Base-by-base conservation (phyloP, 495 filamentous ascomycete species). In the Sabuloglossum arenarium region DNA sequence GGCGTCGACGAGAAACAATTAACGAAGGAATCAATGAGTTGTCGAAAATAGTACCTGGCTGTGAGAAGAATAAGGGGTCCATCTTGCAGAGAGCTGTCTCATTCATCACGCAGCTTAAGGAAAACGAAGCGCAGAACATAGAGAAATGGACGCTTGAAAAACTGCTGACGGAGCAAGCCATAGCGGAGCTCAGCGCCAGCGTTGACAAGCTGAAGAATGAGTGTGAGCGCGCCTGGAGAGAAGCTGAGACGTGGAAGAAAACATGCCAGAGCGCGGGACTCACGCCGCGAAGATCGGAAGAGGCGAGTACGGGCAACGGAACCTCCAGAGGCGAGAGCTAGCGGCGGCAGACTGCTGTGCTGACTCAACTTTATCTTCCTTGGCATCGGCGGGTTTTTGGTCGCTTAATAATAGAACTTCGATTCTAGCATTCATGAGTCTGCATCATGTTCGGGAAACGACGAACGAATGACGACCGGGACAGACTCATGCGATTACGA, bases 21-120 rank as follows among this genome's bases (percentile, higher is more conserved):
- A 98, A 98, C 65, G 91, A 98, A 69, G 91, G 91, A 52, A 98
- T 98, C 64, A 97, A 96, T 63, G 90, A 98, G 69, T 81, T 98
- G 42, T 85, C 93, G 54, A 95, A 95, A 68, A 90, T 98, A 55
- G 91, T 98, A 0, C 91, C 91, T 2, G 88, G 88, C 34, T 98
- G 91, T 64, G 91, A 98, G 68, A 98, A 97, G 75, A 98, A 98
- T 70, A 98, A 98, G 68, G 91, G 91, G 4, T 91, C 88, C 1
- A 96, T 98, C 56, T 72, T 98, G 34, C 88, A 94, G 64, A 85
- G 91, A 9, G 90, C 91, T 0, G 90, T 96, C 23, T 76, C 85
- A 58, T 97, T 93, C 69, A 98, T 98, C 66, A 84, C 79, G 9
- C 86, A 95, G 64, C 73, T 98, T 19, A 94, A 93, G 65, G 88